Evolutionary conservation across 768 basidiomycete genomes (phyloP).

Genomic region (Xerocomellus chrysenteron): DNA sequence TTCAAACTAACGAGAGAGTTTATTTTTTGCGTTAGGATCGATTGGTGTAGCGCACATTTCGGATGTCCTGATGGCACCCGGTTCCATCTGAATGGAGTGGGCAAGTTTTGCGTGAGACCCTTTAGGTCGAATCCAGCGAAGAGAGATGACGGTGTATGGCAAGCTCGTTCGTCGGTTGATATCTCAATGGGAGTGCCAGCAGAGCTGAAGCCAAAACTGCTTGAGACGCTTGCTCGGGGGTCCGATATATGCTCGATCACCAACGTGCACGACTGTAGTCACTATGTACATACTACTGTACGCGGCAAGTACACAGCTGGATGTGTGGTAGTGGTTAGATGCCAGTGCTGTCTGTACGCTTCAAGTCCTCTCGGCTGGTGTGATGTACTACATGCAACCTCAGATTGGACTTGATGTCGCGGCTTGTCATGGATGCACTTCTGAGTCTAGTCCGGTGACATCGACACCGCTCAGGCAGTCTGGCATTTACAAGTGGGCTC

Average conservation of each 20-base stretch:
- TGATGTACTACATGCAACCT: too few species aligned
- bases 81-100: constrained; percentile 7
- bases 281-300: too few species aligned
- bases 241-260: constrained; percentile 1
- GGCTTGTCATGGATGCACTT: too few species aligned
- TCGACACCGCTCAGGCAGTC: too few species aligned
- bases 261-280: too few species aligned
- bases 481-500: too few species aligned
- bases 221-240: constrained; percentile 7
- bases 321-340: too few species aligned
- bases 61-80: constrained; percentile 12
- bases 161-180: constrained; percentile 7
- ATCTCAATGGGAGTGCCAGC: constrained; percentile 21
- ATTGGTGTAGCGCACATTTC: constrained; percentile 16
- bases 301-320: too few species aligned
- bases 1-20: background rate
- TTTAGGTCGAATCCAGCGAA: constrained; percentile 20
- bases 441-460: too few species aligned
- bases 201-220: constrained; percentile 12
- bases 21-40: constrained; percentile 4
- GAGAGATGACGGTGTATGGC: constrained; percentile 11
- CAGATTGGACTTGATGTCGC: too few species aligned
- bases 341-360: too few species aligned
- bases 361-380: too few species aligned
- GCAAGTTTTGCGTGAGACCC: constrained; percentile 3